These are phyloP conservation scores for Sicyos edulis DNA, from an alignment of 306 rosid genomes.

Conservation along the genomic window DNA sequence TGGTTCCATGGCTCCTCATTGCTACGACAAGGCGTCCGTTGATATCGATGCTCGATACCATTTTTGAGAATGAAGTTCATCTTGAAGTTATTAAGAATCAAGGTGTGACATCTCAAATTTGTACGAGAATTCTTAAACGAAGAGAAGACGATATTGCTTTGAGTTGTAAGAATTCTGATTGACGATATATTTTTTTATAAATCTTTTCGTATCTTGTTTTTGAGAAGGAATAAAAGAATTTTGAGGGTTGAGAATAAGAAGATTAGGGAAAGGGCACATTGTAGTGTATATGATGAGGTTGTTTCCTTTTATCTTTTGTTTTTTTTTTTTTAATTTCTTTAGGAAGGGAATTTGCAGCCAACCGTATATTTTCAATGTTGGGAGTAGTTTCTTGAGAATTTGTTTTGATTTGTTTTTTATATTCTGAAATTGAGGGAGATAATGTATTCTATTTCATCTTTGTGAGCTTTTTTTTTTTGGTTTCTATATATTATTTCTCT, in stretches of 20 bases:
- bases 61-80: conserved; percentile 18
- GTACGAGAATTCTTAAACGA: neutral
- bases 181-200: neutral
- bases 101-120: neutral
- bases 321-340: neutral
- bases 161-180: neutral
- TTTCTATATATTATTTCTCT: too few species aligned
- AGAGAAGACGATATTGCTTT: too few species aligned
- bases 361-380: neutral
- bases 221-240: neutral
- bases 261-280: neutral
- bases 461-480: neutral
- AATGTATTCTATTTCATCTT: neutral
- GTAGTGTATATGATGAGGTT: conserved; percentile 15
- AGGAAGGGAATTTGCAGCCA: neutral
- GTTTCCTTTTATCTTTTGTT: too few species aligned
- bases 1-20: neutral
- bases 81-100: neutral
- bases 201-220: neutral
- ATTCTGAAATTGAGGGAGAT: neutral
- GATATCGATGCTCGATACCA: neutral
- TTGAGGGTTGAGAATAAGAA: neutral
- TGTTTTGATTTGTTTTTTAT: neutral
- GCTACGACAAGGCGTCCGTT: neutral
- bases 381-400: neutral